Conservation (phyloP, 768 basidiomycete species). For the Mycena indigotica region DNA sequence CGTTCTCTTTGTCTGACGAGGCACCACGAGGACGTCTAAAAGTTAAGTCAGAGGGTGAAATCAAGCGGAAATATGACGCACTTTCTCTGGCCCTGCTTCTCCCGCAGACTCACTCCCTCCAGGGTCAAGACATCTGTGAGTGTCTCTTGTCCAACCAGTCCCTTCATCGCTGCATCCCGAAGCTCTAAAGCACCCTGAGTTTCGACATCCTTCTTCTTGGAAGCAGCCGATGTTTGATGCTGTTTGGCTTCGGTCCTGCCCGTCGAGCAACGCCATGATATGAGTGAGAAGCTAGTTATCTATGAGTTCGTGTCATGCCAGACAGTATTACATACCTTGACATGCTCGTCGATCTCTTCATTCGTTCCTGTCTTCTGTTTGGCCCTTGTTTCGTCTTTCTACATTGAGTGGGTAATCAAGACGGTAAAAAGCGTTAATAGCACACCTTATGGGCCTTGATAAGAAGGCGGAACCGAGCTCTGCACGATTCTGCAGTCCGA, state of each 20-base stretch:
- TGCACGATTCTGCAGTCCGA: neutral
- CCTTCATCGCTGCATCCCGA: constrained; percentile 15
- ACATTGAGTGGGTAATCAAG: too few relatives aligned
- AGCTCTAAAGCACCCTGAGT: constrained; percentile 5
- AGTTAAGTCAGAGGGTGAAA: constrained; percentile 1
- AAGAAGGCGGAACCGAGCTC: neutral
- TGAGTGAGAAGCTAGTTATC: too few relatives aligned
- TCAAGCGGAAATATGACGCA: too few relatives aligned
- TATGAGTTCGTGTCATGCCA: too few relatives aligned
- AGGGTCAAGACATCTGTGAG: too few relatives aligned
- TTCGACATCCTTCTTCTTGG: constrained; percentile 8
- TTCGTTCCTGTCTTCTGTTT: too few relatives aligned
- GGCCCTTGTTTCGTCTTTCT: neutral
- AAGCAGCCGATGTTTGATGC: neutral
- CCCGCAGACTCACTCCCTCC: too few relatives aligned
- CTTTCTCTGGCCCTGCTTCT: too few relatives aligned
- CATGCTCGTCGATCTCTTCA: neutral
- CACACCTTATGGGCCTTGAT: neutral
- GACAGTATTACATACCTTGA: neutral
- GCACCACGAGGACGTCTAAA: neutral
- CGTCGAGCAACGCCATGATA: constrained; percentile 1
- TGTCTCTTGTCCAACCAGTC: constrained; percentile 7
- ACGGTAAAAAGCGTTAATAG: neutral
- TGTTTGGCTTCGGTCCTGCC: neutral
- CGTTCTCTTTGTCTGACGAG: constrained; percentile 12